Evolutionary conservation across 2,329 filamentous ascomycete species (phyloP), one percentile per base, ranked within the genome.

Genomic region (Pseudogymnoascus sp.): DNA sequence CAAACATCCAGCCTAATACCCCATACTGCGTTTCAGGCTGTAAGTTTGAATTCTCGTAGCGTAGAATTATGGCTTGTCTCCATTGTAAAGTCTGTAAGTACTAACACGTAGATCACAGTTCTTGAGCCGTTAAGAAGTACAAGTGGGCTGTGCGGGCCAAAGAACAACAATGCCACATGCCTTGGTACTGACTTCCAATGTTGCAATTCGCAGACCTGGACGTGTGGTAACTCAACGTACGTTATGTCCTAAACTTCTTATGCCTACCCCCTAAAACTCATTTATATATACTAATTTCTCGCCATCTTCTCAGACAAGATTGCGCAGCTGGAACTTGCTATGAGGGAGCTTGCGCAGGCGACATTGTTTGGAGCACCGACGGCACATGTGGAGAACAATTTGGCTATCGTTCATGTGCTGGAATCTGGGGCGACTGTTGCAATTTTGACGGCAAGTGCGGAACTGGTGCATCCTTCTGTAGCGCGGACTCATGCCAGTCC

Each of bases 171-270:
- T 63, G 71, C 73, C 5, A 73, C 74, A 3, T 76, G 74, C 62
- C 23, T 70, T 34, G 73, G 72, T 14, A 68, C 66, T n/a, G 65
- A 67, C 3, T 34, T 60, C n/a, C 71, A 70, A 42, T 75, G 73
- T 68, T 76, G 73, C 64, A 75, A 75, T 64, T 65, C 69, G 7
- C 51, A 71, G 64, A 75, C 69, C 7, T 75, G 68, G 67, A 73
- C 26, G 11, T 75, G 73, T 66, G 71, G 73, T 31, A 45, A 71
- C 36, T 64, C 68, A 14, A 45, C 57, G 71, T 73, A 66, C 65
- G 72, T 65, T 37, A 31, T 31, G 29, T 31, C 29, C 29, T 31
- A 31, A 31, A 23, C 11, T 26, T 6, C 29, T 64, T 45, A 40
- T 61, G 16, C 45, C n/a, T 26, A 39, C 21, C 54, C 36, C 36